These are phyloP conservation scores for Heracleum sosnowskyi DNA, from an alignment of 129 eudicot species.

Conservation along the genomic window DNA sequence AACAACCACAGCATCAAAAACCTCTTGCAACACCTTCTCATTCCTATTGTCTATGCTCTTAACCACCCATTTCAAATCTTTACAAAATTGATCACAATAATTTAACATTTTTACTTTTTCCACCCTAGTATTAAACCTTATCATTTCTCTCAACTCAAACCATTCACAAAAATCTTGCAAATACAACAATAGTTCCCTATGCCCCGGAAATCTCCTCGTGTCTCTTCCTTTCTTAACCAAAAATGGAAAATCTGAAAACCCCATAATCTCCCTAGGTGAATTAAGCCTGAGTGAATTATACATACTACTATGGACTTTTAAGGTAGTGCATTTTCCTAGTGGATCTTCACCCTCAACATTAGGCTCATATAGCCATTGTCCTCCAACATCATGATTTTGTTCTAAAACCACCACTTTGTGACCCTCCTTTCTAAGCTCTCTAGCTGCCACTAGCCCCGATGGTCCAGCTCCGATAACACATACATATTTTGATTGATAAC, in stretches of 20 bases:
- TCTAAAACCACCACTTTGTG: constrained; percentile 76
- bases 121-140: constrained; percentile 67
- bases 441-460: constrained; percentile 74
- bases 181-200: constrained; percentile 56
- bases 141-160: constrained; percentile 70
- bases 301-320: constrained; percentile 67
- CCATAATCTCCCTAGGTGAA: constrained; percentile 88
- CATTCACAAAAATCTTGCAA: constrained; percentile 57
- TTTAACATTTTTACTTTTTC: constrained; percentile 68
- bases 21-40: constrained; percentile 50
- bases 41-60: constrained; percentile 39
- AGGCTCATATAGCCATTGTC: constrained; percentile 91
- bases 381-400: constrained; percentile 84
- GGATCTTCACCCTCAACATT: constrained; percentile 57
- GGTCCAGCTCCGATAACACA: constrained; percentile 95
- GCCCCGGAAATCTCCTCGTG: constrained; percentile 78
- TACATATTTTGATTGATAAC: constrained; percentile 31
- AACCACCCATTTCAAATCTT: constrained; percentile 61
- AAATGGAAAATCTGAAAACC: constrained; percentile 80
- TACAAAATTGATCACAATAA: constrained; percentile 26
- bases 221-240: constrained; percentile 70
- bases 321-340: constrained; percentile 33
- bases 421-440: constrained; percentile 80
- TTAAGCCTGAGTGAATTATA: constrained; percentile 65
- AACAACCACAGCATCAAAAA: constrained; percentile 40